Percentiles rank a stretch among this genome's conserved stretches.
phyloP scores from a whole-genome alignment of 208 protist genomes.

The Histomonas meleagridis region DNA sequence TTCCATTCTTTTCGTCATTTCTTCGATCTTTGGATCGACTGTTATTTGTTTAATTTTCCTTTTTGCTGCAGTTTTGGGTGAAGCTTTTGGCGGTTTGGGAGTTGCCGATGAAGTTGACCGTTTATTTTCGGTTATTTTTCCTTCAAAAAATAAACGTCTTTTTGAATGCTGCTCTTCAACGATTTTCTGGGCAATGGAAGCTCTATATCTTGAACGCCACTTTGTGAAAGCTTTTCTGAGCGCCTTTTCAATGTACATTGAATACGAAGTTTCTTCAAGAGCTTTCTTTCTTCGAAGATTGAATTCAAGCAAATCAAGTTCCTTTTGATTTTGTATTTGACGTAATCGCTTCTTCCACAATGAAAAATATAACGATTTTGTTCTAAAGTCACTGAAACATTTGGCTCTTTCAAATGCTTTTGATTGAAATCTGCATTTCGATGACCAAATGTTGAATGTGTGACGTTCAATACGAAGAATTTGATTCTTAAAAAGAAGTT shows the following conservation, averaged over 20 bases:
- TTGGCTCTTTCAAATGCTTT: not conserved
- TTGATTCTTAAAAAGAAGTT: not conserved
- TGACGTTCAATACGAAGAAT: not conserved
- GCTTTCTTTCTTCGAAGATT: not conserved
- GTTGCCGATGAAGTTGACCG: too few relatives aligned
- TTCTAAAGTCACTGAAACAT: not conserved
- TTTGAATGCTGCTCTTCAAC: slow-evolving; percentile 27
- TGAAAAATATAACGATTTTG: not conserved
- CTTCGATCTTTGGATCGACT: not conserved
- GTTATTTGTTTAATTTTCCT: not conserved
- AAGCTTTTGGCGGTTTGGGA: not conserved
- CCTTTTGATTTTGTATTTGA: not conserved
- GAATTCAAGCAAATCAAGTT: not conserved
- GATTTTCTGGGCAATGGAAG: not conserved
- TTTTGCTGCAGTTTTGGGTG: not conserved
- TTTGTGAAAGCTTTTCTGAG: not conserved
- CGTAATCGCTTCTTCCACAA: not conserved
- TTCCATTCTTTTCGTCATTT: not conserved
- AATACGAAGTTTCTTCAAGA: not conserved
- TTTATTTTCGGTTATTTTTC: not conserved
- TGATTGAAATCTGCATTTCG: not conserved
- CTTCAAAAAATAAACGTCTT: not conserved
- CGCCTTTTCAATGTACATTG: not conserved
- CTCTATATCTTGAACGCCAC: not conserved
- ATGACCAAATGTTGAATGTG: not conserved